A percentile compares a stretch with the other conserved stretches of the same genome.
phyloP scores from a whole-genome alignment of 805 yeast species.

The Schizosaccharomyces osmophilus region DNA sequence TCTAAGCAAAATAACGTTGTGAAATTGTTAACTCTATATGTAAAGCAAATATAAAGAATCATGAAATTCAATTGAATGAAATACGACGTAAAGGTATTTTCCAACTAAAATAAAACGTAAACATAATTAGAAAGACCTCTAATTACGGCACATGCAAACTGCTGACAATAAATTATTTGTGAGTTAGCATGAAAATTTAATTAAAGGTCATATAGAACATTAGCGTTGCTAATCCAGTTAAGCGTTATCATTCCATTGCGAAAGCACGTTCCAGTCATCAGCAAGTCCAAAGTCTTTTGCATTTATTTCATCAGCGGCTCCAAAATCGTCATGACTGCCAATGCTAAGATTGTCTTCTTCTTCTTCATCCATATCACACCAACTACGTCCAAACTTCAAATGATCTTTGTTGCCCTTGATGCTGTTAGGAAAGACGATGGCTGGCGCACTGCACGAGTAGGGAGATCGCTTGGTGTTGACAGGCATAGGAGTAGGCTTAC shows the following conservation, averaged over 20 bases:
- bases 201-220: neutral
- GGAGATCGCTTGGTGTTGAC: neutral
- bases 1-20: too few relatives aligned
- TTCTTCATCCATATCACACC: slow-evolving; percentile 12
- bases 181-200: too few relatives aligned
- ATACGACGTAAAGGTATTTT: too few relatives aligned
- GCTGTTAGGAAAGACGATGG: slow-evolving; percentile 6
- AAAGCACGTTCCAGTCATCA: neutral
- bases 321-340: neutral
- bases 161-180: too few relatives aligned
- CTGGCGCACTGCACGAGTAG: neutral
- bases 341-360: slow-evolving; percentile 9
- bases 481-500: neutral
- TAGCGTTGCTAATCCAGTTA: neutral
- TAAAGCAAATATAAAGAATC: too few relatives aligned
- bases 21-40: too few relatives aligned
- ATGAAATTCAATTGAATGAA: too few relatives aligned
- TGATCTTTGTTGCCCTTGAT: slow-evolving; percentile 7
- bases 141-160: too few relatives aligned
- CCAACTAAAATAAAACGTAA: too few relatives aligned
- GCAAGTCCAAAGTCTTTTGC: neutral
- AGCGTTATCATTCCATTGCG: neutral
- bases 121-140: too few relatives aligned
- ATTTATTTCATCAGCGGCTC: neutral
- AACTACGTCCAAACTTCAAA: slow-evolving; percentile 12